phyloP scores from a whole-genome alignment of 2,329 filamentous ascomycete species.

The Xylariaceae sp. region DNA sequence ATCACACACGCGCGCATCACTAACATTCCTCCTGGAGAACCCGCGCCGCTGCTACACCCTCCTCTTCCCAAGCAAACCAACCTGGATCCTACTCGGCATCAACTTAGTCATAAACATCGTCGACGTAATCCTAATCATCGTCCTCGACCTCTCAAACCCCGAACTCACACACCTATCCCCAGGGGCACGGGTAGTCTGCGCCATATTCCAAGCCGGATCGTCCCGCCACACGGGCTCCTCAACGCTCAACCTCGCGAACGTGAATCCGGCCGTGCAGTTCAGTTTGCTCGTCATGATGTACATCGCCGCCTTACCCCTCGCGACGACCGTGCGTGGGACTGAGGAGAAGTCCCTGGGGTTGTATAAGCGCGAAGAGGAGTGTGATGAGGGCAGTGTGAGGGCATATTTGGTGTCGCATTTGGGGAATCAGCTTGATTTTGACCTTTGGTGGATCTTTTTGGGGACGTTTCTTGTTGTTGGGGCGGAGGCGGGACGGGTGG shows the following conservation, averaged over 20 bases:
- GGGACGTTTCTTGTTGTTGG: conserved; percentile 43
- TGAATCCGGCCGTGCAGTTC: conserved; percentile 11
- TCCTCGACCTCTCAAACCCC: conserved; percentile 1
- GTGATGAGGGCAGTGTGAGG: not conserved
- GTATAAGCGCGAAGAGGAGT: not conserved
- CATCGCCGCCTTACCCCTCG: conserved; percentile 12
- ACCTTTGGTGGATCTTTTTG: conserved; percentile 41
- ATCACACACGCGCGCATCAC: not conserved
- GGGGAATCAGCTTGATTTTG: conserved; percentile 42
- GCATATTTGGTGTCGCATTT: conserved; percentile 28
- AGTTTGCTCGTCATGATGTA: conserved; percentile 17
- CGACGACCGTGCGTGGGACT: not conserved
- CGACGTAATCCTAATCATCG: not conserved
- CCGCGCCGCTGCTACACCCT: conserved; percentile 4
- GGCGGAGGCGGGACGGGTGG: conserved; percentile 30
- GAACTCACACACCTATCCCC: not conserved
- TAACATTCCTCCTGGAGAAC: conserved; percentile 1
- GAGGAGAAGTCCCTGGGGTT: not conserved
- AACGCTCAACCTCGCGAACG: conserved; percentile 6
- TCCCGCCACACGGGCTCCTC: conserved; percentile 7
- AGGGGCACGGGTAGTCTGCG: not conserved
- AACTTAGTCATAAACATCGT: not conserved
- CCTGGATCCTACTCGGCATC: not conserved
- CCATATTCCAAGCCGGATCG: conserved; percentile 8
- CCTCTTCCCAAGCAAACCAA: not conserved